Conservation (phyloP, 352 stramenopile genomes). For the Hyaloperonospora arabidopsidis region DNA sequence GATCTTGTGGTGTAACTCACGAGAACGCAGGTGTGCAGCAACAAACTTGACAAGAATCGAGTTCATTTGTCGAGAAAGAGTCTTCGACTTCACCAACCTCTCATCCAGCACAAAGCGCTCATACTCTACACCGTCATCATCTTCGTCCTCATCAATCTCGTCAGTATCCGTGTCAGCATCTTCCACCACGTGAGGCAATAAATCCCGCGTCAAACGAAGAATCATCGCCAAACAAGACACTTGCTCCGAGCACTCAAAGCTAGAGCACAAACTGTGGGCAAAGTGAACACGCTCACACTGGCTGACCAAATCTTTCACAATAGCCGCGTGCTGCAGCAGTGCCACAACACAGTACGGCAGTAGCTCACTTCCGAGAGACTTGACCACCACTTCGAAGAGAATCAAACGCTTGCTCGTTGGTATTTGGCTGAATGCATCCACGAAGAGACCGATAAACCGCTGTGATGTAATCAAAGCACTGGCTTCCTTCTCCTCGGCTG, state of each 20-base stretch:
- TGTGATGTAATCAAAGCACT: slow-evolving; percentile 44
- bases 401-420: slow-evolving; percentile 42
- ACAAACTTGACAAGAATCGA: slow-evolving; percentile 63
- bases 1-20: slow-evolving; percentile 69
- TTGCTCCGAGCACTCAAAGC: slow-evolving; percentile 49
- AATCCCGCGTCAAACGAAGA: slow-evolving; percentile 50
- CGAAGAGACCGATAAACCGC: slow-evolving; percentile 73
- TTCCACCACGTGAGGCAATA: slow-evolving; percentile 58
- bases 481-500: slow-evolving; percentile 10
- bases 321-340: slow-evolving; percentile 38
- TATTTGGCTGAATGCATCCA: slow-evolving; percentile 64
- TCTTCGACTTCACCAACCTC: slow-evolving; percentile 29
- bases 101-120: slow-evolving; percentile 43
- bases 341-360: slow-evolving; percentile 50
- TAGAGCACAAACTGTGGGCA: slow-evolving; percentile 54
- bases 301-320: slow-evolving; percentile 25
- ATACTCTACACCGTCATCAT: slow-evolving; percentile 48
- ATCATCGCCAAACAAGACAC: slow-evolving; percentile 52
- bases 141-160: slow-evolving; percentile 62
- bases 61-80: slow-evolving; percentile 48
- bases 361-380: slow-evolving; percentile 40
- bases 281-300: slow-evolving; percentile 50
- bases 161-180: slow-evolving; percentile 70
- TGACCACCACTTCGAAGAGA: slow-evolving; percentile 63
- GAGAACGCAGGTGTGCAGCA: slow-evolving; percentile 49